A percentile compares a stretch with the other conserved stretches of the same genome.
These are phyloP conservation scores for Penicillium frequentans DNA, from an alignment of 2,329 filamentous ascomycete species.

Conservation along the genomic window DNA sequence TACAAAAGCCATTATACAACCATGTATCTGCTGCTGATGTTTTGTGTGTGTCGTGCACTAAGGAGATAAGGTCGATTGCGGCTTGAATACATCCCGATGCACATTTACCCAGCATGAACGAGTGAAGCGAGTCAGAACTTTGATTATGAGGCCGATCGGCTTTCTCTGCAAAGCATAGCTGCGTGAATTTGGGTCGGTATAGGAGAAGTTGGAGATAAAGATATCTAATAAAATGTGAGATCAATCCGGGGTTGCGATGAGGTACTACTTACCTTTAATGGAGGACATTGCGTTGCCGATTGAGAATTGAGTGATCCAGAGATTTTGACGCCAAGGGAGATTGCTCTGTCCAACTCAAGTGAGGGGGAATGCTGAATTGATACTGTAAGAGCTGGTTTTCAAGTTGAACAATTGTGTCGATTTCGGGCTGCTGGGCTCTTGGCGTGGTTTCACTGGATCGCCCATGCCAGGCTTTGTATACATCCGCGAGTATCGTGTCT, in stretches of 20 bases:
- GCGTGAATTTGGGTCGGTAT: conserved; percentile 36
- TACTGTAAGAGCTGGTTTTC: conserved; percentile 27
- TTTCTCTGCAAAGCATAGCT: conserved; percentile 28
- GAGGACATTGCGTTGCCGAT: conserved; percentile 31
- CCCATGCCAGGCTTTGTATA: conserved; percentile 33
- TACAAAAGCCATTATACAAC: conserved; percentile 46
- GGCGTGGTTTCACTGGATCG: conserved; percentile 11
- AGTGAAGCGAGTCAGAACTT: conserved; percentile 17
- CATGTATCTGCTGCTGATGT: conserved; percentile 30
- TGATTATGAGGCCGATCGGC: conserved; percentile 8
- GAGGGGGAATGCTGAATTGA: conserved; percentile 22
- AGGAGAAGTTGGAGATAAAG: conserved; percentile 33
- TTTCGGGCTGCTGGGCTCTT: conserved; percentile 14
- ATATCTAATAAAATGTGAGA: conserved; percentile 21
- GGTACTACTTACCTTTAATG: conserved; percentile 23
- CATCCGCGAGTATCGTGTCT: conserved; percentile 33
- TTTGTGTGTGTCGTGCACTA: conserved; percentile 30
- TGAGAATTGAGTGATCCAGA: conserved; percentile 9
- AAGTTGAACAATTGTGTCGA: conserved; percentile 30
- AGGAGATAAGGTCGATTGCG: conserved; percentile 30
- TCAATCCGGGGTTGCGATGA: background rate
- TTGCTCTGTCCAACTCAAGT: conserved; percentile 24
- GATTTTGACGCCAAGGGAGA: background rate
- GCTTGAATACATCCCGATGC: conserved; percentile 31
- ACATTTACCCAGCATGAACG: conserved; percentile 29